Evolutionary conservation across 1,284 basidiomycete genomes (phyloP).

Genomic region (Trichosporon faecale): DNA sequence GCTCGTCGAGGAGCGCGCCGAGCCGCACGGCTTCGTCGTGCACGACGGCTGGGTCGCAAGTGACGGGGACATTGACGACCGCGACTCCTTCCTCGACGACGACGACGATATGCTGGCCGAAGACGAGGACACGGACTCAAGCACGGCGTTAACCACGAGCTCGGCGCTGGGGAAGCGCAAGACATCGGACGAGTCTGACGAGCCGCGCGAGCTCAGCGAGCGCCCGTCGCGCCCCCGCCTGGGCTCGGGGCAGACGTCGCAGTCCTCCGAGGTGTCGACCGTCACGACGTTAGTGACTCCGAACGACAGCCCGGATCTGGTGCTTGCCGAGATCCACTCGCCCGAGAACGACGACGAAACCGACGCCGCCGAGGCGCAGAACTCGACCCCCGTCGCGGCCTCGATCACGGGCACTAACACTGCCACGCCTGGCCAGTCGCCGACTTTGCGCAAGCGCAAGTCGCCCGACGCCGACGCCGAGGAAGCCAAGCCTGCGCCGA

Average conservation of each 20-base stretch:
- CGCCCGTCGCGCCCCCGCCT: constrained; percentile 16
- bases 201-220: constrained; percentile 6
- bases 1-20: constrained; percentile 9
- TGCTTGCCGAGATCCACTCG: constrained; percentile 19
- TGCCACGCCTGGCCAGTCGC: constrained; percentile 14
- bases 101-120: constrained; percentile 9
- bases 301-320: constrained; percentile 21
- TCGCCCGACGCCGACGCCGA: constrained; percentile 16
- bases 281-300: constrained; percentile 20
- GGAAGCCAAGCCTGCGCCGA: not conserved
- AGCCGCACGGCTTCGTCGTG: constrained; percentile 8
- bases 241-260: constrained; percentile 18
- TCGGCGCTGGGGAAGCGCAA: constrained; percentile 19
- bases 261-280: constrained; percentile 17
- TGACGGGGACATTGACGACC: constrained; percentile 10
- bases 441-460: constrained; percentile 23
- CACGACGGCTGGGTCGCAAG: constrained; percentile 20
- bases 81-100: constrained; percentile 10
- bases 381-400: constrained; percentile 10
- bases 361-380: not conserved
- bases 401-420: not conserved
- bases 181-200: constrained; percentile 9
- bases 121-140: constrained; percentile 1
- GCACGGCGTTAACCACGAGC: not conserved
- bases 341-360: constrained; percentile 10